Evolutionary conservation across 345 rosid genomes (phyloP), one percentile per base, ranked within the genome.

Genomic region (Moricandia moricandioides): DNA sequence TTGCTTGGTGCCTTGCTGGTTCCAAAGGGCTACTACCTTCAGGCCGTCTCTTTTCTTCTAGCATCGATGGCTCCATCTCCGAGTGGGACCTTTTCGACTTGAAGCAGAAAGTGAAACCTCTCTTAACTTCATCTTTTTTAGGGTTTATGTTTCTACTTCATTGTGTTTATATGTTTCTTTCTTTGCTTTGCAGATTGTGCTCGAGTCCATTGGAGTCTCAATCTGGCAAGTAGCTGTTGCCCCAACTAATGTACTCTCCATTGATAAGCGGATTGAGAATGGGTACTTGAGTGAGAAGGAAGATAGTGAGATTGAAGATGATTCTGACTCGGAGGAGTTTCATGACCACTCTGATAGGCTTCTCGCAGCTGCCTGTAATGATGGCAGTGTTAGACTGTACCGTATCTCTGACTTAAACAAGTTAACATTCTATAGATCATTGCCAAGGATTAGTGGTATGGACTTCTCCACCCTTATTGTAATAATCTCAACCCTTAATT

Each of bases 361-460:
- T 60, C 65, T 89, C 65, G 99, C 99, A 1, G 69, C 88, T 78
- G 97, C 91, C 7, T 92, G 94, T 64, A 97, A 92, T 80, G 97
- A 95, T 86, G 99, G 99, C 7, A 85, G 90, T 54, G 90, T 95
- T 56, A 83, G 92, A 69, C 69, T 92, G 59, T 95, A 86, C 61
- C 71, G 67, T 68, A 73, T 92, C 71, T 77, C 92, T 49, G 88
- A 82, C 26, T 79, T 80, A 29, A 80, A 87, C 75, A 84, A 82
- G 62, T 83, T 92, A 55, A 80, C 79, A 2, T 89, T 89, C 77
- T 76, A 77, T 70, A 90, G 85, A 81, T 83, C 92, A 2, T 80
- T 95, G 83, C 97, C 98, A 60, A 84, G 99, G 85, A 92, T 92
- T 87, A 86, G 89, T 80, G 99, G 97, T 95, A 90, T 90, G 99